These are phyloP conservation scores for Vicia sativa DNA, from an alignment of 306 rosid species.

Conservation along the genomic window DNA sequence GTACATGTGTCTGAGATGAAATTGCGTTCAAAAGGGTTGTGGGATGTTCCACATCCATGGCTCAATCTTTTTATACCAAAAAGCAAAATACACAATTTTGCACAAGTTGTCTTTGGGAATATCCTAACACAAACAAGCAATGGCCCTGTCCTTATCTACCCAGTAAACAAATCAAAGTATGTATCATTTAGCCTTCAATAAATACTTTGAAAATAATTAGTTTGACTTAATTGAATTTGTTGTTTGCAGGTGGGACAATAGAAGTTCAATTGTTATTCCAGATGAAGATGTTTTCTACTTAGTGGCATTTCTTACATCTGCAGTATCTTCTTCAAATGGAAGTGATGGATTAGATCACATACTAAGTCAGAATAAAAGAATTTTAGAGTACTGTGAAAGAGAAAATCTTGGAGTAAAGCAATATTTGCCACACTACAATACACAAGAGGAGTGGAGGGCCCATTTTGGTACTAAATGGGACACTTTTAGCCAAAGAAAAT, in stretches of 20 bases:
- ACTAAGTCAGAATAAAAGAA: constrained; percentile 76
- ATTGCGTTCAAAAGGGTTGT: constrained; percentile 83
- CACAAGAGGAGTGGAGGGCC: constrained; percentile 78
- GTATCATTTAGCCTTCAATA: constrained; percentile 24
- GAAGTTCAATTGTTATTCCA: constrained; percentile 65
- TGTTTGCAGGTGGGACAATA: constrained; percentile 91
- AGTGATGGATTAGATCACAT: constrained; percentile 79
- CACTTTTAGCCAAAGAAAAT: constrained; percentile 68
- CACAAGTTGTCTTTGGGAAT: constrained; percentile 77
- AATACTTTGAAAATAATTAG: neutral
- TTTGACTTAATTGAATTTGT: constrained; percentile 18
- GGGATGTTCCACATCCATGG: constrained; percentile 99
- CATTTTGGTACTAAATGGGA: constrained; percentile 93
- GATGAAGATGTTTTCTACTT: constrained; percentile 86
- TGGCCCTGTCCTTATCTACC: constrained; percentile 88
- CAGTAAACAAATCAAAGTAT: constrained; percentile 78
- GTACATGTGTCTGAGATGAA: constrained; percentile 87
- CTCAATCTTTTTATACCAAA: constrained; percentile 90
- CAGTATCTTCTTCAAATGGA: constrained; percentile 78
- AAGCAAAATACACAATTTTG: constrained; percentile 78
- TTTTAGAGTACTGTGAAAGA: constrained; percentile 75
- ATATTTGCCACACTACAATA: constrained; percentile 78
- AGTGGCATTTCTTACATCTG: constrained; percentile 87
- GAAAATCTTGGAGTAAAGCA: constrained; percentile 79
- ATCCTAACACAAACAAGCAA: constrained; percentile 68